Percentiles rank a stretch among this genome's conserved stretches.
Evolutionary conservation across 208 protist genomes (phyloP).

Genomic region (Leishmania braziliensis): DNA sequence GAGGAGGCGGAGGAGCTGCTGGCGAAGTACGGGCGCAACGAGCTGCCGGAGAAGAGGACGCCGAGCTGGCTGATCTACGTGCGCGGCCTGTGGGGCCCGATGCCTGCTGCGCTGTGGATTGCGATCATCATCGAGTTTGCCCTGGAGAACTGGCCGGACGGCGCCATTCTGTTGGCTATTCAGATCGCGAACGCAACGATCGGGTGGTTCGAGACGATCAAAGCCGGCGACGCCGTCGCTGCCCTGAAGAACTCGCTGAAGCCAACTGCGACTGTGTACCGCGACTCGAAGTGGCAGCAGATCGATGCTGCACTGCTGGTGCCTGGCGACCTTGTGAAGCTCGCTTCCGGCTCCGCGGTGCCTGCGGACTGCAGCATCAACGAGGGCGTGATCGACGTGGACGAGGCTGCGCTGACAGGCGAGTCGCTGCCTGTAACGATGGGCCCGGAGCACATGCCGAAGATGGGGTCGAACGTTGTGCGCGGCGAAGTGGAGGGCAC

Average conservation of each 20-base stretch:
- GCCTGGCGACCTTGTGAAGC: slow-evolving; percentile 93
- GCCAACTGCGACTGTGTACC: slow-evolving; percentile 66
- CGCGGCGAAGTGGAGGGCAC: slow-evolving; percentile 79
- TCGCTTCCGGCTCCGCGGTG: slow-evolving; percentile 90
- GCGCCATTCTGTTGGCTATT: slow-evolving; percentile 83
- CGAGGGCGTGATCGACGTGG: slow-evolving; percentile 90
- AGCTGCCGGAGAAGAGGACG: slow-evolving; percentile 76
- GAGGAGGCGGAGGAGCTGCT: slow-evolving; percentile 68
- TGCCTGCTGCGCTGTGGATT: slow-evolving; percentile 90
- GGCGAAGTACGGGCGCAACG: slow-evolving; percentile 72
- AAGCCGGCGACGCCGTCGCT: slow-evolving; percentile 92
- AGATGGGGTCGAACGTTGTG: slow-evolving; percentile 92
- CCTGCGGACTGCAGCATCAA: slow-evolving; percentile 93
- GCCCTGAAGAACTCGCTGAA: slow-evolving; percentile 92
- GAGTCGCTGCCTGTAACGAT: slow-evolving; percentile 95
- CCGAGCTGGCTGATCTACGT: slow-evolving; percentile 84
- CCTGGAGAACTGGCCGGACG: slow-evolving; percentile 87
- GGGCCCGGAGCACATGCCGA: slow-evolving; percentile 83
- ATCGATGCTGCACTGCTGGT: slow-evolving; percentile 88
- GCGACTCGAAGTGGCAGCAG: slow-evolving; percentile 85
- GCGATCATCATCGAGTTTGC: slow-evolving; percentile 90
- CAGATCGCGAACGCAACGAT: slow-evolving; percentile 85
- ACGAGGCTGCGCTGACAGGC: slow-evolving; percentile 95
- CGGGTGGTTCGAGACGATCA: slow-evolving; percentile 93
- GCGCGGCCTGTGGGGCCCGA: slow-evolving; percentile 81